Conservation (phyloP, 371 early-diverging fungal species). For the Lichtheimia ornata region DNA sequence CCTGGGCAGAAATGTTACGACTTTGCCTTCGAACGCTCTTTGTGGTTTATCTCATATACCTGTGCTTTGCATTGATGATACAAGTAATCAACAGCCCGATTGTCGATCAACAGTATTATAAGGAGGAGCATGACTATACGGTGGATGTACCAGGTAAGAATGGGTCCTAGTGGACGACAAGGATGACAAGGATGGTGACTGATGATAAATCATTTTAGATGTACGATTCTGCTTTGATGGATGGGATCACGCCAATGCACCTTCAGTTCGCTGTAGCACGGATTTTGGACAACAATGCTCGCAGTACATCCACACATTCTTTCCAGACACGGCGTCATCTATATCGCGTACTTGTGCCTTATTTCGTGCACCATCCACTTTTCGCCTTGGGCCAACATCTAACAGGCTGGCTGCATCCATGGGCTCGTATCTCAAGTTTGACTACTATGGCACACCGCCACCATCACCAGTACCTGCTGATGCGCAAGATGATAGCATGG, state of each 20-base stretch:
- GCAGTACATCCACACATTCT: constrained; percentile 21
- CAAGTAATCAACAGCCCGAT: constrained; percentile 36
- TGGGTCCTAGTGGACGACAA: too few relatives aligned
- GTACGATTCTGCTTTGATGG: constrained; percentile 40
- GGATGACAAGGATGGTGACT: too few relatives aligned
- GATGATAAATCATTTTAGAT: constrained; percentile 9
- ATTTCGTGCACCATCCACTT: constrained; percentile 18
- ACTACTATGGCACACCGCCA: constrained; percentile 27
- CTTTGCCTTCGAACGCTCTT: constrained; percentile 23
- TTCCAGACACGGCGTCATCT: constrained; percentile 14
- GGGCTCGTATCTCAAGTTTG: constrained; percentile 30
- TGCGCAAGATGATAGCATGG: too few relatives aligned
- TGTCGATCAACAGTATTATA: constrained; percentile 32
- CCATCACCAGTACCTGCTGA: background rate
- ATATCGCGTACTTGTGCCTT: constrained; percentile 16
- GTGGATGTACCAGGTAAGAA: constrained; percentile 32
- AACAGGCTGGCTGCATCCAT: constrained; percentile 12
- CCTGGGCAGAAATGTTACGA: constrained; percentile 33
- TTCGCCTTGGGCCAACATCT: constrained; percentile 17
- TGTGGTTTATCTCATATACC: constrained; percentile 15
- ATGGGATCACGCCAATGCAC: constrained; percentile 8
- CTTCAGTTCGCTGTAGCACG: constrained; percentile 19
- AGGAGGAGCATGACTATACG: constrained; percentile 12
- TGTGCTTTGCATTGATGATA: constrained; percentile 16
- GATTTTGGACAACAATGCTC: constrained; percentile 32